These are phyloP conservation scores for Serendipita sp. DNA, from an alignment of 768 basidiomycete genomes.

Conservation along the genomic window DNA sequence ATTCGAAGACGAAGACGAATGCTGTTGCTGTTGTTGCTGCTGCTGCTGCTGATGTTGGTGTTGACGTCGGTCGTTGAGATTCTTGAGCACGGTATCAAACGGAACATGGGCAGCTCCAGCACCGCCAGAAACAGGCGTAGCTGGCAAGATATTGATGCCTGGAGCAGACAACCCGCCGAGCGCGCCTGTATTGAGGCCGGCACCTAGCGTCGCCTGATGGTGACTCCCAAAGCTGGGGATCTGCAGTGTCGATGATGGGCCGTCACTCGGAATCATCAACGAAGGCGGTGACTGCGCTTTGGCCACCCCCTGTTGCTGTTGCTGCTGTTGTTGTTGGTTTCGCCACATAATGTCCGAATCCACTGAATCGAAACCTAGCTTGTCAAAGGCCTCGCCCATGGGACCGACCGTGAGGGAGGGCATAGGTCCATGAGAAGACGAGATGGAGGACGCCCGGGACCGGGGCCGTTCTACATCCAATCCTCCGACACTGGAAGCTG, in stretches of 20 bases:
- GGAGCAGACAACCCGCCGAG: constrained; percentile 30
- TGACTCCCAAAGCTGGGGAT: neutral
- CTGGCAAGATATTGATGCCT: constrained; percentile 63
- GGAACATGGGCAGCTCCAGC: constrained; percentile 32
- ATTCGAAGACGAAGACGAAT: constrained; percentile 16
- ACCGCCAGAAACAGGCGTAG: constrained; percentile 53
- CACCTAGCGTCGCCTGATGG: constrained; percentile 48
- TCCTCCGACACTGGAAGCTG: constrained; percentile 1
- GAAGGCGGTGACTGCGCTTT: constrained; percentile 53
- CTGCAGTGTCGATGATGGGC: constrained; percentile 21
- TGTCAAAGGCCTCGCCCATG: constrained; percentile 3
- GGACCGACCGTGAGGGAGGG: constrained; percentile 1
- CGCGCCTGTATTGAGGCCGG: constrained; percentile 22
- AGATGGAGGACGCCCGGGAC: constrained; percentile 46
- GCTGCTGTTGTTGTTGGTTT: neutral
- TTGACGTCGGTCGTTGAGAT: constrained; percentile 32
- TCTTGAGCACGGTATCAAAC: constrained; percentile 35
- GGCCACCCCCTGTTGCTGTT: constrained; percentile 2
- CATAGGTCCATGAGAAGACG: constrained; percentile 32
- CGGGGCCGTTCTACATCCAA: neutral
- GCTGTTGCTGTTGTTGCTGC: constrained; percentile 16
- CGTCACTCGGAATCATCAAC: constrained; percentile 31
- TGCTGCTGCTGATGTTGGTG: constrained; percentile 17
- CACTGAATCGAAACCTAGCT: constrained; percentile 1
- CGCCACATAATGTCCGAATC: neutral